These are phyloP conservation scores for Heimioporus retisporus DNA, from an alignment of 1,284 basidiomycete species.

Conservation along the genomic window DNA sequence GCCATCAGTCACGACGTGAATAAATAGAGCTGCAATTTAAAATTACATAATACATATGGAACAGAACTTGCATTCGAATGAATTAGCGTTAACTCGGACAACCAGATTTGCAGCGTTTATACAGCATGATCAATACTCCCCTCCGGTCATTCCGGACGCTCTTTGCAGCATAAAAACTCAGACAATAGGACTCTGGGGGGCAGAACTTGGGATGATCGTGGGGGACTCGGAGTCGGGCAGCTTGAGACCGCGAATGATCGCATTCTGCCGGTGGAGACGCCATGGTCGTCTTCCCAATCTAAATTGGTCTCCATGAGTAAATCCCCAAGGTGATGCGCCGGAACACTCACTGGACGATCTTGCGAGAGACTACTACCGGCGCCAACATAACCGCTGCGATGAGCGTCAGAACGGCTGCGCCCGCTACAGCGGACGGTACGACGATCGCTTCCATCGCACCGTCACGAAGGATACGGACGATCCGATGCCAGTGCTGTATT, in stretches of 20 bases:
- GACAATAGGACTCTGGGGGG: no score
- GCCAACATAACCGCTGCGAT: constrained; percentile 9
- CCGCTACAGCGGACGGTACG: constrained; percentile 15
- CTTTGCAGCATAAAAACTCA: no score
- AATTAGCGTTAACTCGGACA: no score
- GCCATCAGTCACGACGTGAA: no score
- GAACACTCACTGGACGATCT: constrained; percentile 13
- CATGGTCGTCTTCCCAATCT: constrained; percentile 1
- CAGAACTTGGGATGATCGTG: not conserved
- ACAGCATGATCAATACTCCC: no score
- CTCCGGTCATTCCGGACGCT: no score
- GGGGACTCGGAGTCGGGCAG: constrained; percentile 3
- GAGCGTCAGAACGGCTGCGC: constrained; percentile 7
- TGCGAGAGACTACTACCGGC: constrained; percentile 13
- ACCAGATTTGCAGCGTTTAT: no score
- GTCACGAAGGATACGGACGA: constrained; percentile 14
- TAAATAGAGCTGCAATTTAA: no score
- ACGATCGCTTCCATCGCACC: constrained; percentile 14
- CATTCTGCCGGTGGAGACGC: constrained; percentile 17
- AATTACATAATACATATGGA: no score
- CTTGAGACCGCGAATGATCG: constrained; percentile 21
- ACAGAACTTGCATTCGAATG: no score
- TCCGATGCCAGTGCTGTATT: constrained; percentile 20
- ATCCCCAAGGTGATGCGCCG: no score
- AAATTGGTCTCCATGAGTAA: no score